A percentile compares a stretch with the other conserved stretches of the same genome.
Conservation (phyloP, 2,329 filamentous ascomycete species). For the Chalaropsis thielavioides region DNA sequence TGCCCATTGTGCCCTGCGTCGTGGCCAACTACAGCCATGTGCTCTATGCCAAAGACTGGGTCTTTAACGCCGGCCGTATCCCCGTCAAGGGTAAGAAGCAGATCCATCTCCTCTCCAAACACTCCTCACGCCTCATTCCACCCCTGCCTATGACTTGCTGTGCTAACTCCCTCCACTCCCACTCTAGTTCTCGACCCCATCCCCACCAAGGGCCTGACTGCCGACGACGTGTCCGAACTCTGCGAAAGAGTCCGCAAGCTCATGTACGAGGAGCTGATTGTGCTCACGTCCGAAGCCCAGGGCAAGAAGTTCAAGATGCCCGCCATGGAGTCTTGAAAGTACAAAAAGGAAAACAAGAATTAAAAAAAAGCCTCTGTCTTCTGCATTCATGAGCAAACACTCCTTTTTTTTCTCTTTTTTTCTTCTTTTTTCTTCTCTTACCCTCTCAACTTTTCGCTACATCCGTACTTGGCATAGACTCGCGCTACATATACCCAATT, state of each 20-base stretch:
- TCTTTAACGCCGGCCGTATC: conserved; percentile 55
- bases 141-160: not conserved
- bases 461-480: not conserved
- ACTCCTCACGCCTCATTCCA: not conserved
- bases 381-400: not conserved
- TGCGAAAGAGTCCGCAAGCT: conserved; percentile 51
- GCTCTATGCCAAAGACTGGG: conserved; percentile 46
- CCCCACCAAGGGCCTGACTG: conserved; percentile 54
- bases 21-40: conserved; percentile 67
- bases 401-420: not conserved
- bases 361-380: not conserved
- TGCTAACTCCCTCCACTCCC: not conserved
- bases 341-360: not conserved
- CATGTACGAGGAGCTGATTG: conserved; percentile 56
- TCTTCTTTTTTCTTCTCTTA: not conserved
- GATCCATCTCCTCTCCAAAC: not conserved
- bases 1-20: conserved; percentile 79
- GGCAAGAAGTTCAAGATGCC: conserved; percentile 23
- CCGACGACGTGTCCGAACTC: conserved; percentile 65
- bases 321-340: not conserved
- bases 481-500: not conserved
- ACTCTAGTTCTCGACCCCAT: conserved; percentile 62
- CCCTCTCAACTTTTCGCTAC: not conserved
- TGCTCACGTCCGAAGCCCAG: conserved; percentile 37
- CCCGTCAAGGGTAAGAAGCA: conserved; percentile 54